Percentiles rank a stretch among this genome's conserved stretches.
phyloP scores from a whole-genome alignment of 2,329 filamentous ascomycete species.

The Xylariaceae sp. region DNA sequence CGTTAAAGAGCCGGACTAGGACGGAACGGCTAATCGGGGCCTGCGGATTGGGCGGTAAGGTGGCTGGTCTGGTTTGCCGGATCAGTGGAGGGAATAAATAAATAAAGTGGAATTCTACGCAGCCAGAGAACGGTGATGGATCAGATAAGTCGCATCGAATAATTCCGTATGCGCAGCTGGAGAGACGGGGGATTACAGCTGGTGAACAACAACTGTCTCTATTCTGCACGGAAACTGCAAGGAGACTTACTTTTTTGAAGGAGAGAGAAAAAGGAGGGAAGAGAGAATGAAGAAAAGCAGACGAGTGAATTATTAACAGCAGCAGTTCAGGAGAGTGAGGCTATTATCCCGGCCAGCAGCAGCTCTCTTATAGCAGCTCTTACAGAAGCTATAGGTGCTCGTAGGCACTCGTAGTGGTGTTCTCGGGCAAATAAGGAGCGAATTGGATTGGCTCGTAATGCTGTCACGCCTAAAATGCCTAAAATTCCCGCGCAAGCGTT shows the following conservation, averaged over 20 bases:
- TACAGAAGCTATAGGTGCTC: neutral
- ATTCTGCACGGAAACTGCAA: no score
- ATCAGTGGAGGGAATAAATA: neutral
- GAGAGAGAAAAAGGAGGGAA: neutral
- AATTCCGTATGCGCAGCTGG: neutral
- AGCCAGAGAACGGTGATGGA: neutral
- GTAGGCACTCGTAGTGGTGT: neutral
- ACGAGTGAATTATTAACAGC: neutral
- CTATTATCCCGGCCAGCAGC: neutral
- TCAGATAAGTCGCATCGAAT: neutral
- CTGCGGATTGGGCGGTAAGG: neutral
- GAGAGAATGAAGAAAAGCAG: neutral
- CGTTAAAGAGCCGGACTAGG: neutral
- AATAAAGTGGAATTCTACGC: no score
- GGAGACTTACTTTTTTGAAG: no score
- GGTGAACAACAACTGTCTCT: no score
- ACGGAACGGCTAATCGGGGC: neutral
- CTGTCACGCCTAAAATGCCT: constrained; percentile 2
- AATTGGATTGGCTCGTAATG: constrained; percentile 10
- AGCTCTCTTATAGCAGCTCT: neutral
- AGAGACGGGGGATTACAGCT: neutral
- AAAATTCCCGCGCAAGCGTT: constrained; percentile 16
- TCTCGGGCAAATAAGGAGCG: constrained; percentile 7
- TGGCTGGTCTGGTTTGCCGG: neutral
- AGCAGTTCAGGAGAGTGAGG: neutral